Base-by-base conservation (phyloP, 2,329 filamentous ascomycete genomes). In the Pseudophaeomoniella oleicola region DNA sequence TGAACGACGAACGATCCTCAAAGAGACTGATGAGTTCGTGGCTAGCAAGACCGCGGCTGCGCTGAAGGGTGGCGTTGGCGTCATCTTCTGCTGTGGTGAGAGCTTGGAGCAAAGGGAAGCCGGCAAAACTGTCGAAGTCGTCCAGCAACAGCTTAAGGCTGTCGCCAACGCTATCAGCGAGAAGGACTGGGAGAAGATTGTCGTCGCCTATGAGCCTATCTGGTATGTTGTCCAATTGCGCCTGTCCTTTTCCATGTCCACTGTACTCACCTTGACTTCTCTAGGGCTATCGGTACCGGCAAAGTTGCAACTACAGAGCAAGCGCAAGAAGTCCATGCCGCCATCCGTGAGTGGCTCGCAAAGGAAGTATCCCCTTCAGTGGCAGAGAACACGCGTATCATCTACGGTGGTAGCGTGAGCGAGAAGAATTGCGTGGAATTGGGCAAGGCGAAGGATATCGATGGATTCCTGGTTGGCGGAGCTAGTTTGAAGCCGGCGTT, bases 361-460 rank as follows among this genome's bases (percentile, higher is more conserved):
- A 75, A 78, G 55, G 72, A 77, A 53, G 72, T 87, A 50, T 83
- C 92, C 46, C 66, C 74, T 55, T 71, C 81, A 57, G 83, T 81
- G 39, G 76, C 86, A 33, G 85, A 93, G 46, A 76, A 81, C 66
- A 94, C 87, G 43, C 77, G 90, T 52, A 84, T 98, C 59, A 79
- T 98, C 57, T 98, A 98, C 64, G 90, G 90, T 48, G 90, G 90
- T 57, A 90, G 81, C 53, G 90, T 98, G 53, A 92, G 72, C 58
- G 90, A 94, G 73, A 94, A 94, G 81, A 98, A 98, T 77, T 92
- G 84, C 72, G 75, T 71, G 56, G 88, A 96, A 46, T 74, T 98
- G 52, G 77, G 81, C 59, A 88, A 86, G 71, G 77, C 96, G 75
- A 60, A 75, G 46, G 90, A 98, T 63, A 94, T 98, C 60, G 90